Evolutionary conservation across 139 green algal species (phyloP), one percentile per base, ranked within the genome.

Genomic region (Picochlorum sp.): DNA sequence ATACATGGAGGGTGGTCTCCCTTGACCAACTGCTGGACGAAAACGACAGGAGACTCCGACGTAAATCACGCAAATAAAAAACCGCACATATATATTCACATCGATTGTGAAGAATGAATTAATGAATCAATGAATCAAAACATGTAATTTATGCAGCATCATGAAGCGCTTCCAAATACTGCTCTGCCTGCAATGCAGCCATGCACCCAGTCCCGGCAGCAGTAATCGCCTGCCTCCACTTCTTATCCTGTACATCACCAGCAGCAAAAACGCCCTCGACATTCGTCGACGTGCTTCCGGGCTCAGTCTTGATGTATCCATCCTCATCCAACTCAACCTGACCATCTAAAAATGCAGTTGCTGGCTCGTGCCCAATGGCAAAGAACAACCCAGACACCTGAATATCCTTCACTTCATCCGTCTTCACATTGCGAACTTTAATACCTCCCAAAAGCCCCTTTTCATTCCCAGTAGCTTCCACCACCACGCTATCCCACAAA

Each of bases 141-240:
- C 11, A 62, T 30, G 14, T 62, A 62, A 62, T 49, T 62, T 45
- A 62, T 47, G 16, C 44, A 47, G 32, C 37, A 32, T 64, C 38
- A n/a, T 69, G 50, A 24, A 82, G 70, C 24, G 70, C 37, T 11
- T 77, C 62, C 54, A 98, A 86, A 76, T 91, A 98, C 13, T 89
- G 84, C 84, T 99, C 93, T n/a, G 77, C 83, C 9, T 78, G 75
- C 15, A 99, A 79, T 6, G 94, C 94, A 1, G 94, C 92, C 83
- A 90, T 89, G 85, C 94, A 99, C 52, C 94, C 94, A 16, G 77
- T 86, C 45, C 92, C 94, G 8, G 93, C 93, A 21, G 94, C 94
- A 1, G 94, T 98, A 73, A 98, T 84, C 37, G 94, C 94, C 71
- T 98, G 90, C 45, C 75, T 62, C 34, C 34, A 73, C 70, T 96